Conservation (phyloP, 2,329 filamentous ascomycete genomes). For the Rhynchosporium secalis region DNA sequence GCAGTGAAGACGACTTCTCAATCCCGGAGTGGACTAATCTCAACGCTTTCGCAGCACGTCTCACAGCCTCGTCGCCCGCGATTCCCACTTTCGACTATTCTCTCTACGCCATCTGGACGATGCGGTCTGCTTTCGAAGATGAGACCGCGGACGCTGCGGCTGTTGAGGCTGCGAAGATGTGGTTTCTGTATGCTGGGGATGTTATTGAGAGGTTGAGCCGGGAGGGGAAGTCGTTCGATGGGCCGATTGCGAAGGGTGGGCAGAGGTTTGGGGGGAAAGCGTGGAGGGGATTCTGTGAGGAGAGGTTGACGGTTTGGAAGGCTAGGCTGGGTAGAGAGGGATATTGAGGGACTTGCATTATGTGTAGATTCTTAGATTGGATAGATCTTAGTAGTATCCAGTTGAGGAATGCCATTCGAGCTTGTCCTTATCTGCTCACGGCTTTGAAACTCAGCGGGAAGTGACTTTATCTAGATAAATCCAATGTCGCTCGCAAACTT, state of each 20-base stretch:
- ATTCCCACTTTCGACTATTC: conserved; percentile 6
- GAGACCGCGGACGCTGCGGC: not conserved
- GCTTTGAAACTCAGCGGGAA: too few relatives aligned
- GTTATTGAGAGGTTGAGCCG: conserved; percentile 2
- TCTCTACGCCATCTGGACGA: conserved; percentile 12
- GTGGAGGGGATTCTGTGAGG: conserved; percentile 7
- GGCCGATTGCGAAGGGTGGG: not conserved
- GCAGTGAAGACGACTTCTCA: conserved; percentile 9
- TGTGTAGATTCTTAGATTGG: too few relatives aligned
- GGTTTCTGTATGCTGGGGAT: conserved; percentile 7
- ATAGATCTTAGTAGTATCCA: too few relatives aligned
- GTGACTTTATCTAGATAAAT: too few relatives aligned
- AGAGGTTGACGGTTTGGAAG: conserved; percentile 8
- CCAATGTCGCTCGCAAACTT: too few relatives aligned
- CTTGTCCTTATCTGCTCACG: too few relatives aligned
- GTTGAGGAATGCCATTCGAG: too few relatives aligned
- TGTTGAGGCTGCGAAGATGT: conserved; percentile 9
- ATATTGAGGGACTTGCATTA: too few relatives aligned
- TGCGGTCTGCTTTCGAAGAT: conserved; percentile 6
- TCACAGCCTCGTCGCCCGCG: not conserved
- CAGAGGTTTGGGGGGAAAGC: not conserved
- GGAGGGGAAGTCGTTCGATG: conserved; percentile 1
- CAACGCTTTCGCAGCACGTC: conserved; percentile 10
- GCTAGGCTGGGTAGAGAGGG: not conserved
- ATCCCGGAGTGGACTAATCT: conserved; percentile 1